These are phyloP conservation scores for Cyclotella choctawhatcheeana DNA, from an alignment of 108 stramenopile species.

Conservation along the genomic window DNA sequence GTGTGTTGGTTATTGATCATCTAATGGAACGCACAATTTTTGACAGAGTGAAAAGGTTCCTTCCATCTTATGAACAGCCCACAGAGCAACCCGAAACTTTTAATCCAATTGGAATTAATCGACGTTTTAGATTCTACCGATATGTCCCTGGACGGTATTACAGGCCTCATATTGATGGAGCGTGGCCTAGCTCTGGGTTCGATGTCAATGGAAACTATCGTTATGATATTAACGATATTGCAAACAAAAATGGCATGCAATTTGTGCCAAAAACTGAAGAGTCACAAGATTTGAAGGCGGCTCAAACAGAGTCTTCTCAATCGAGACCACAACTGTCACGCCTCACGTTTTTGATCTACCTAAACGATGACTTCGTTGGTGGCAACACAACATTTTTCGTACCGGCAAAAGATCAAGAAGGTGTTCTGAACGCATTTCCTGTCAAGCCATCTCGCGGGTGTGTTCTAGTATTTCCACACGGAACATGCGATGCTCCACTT, in stretches of 20 bases:
- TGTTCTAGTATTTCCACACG: slow-evolving; percentile 68
- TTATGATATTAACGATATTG: slow-evolving; percentile 30
- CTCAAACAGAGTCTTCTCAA: not conserved
- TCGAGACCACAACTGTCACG: slow-evolving; percentile 28
- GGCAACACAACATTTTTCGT: slow-evolving; percentile 62
- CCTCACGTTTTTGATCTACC: slow-evolving; percentile 64
- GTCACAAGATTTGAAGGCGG: too few relatives aligned
- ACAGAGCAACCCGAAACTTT: slow-evolving; percentile 10
- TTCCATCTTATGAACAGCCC: slow-evolving; percentile 18
- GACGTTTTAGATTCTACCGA: slow-evolving; percentile 64
- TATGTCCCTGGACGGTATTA: slow-evolving; percentile 60
- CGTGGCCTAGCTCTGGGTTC: slow-evolving; percentile 61
- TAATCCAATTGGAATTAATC: slow-evolving; percentile 53
- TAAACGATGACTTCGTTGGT: slow-evolving; percentile 77
- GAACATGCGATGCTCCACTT: slow-evolving; percentile 46
- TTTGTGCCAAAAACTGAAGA: not conserved
- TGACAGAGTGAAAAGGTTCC: slow-evolving; percentile 19
- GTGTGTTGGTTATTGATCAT: slow-evolving; percentile 37
- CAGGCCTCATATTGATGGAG: slow-evolving; percentile 75
- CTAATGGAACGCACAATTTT: slow-evolving; percentile 30
- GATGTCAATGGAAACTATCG: slow-evolving; percentile 47
- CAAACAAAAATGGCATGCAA: slow-evolving; percentile 31
- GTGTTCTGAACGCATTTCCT: slow-evolving; percentile 31
- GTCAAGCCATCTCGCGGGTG: slow-evolving; percentile 52
- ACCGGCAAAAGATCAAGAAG: slow-evolving; percentile 24